Evolutionary conservation across 1,284 basidiomycete species (phyloP).

Genomic region (Amylostereum areolatum): DNA sequence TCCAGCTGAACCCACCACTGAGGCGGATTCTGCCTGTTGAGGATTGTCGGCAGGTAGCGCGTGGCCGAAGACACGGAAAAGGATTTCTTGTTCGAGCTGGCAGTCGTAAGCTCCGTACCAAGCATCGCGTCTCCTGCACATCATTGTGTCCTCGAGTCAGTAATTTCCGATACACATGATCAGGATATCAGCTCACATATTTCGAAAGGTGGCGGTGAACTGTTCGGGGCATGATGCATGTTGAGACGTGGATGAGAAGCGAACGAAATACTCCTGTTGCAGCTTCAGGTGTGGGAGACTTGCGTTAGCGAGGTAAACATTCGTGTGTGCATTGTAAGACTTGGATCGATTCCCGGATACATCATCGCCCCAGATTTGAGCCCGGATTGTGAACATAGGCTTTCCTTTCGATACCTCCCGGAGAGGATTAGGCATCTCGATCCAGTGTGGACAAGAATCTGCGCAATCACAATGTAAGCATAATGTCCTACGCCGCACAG

Average conservation of each 20-base stretch:
- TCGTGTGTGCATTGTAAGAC: conserved; percentile 25
- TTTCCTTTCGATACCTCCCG: conserved; percentile 11
- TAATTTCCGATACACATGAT: neutral
- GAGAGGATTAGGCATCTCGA: conserved; percentile 8
- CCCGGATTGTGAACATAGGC: conserved; percentile 7
- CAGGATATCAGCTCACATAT: neutral
- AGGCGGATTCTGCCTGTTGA: conserved; percentile 20
- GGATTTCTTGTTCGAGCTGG: conserved; percentile 13
- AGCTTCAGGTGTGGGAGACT: conserved; percentile 21
- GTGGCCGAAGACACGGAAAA: conserved; percentile 17
- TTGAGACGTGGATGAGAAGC: conserved; percentile 15
- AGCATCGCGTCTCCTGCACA: neutral
- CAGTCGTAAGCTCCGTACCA: neutral
- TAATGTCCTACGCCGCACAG: no score
- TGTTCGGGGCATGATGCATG: conserved; percentile 27
- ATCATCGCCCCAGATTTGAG: conserved; percentile 23
- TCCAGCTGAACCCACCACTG: neutral
- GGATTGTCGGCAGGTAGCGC: conserved; percentile 30
- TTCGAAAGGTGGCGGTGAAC: conserved; percentile 9
- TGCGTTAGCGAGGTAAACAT: conserved; percentile 21
- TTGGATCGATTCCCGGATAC: conserved; percentile 28
- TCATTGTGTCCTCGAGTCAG: neutral
- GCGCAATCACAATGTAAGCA: no score
- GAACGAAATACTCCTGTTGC: conserved; percentile 25
- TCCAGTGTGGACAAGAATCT: neutral